Evolutionary conservation across 1,284 basidiomycete species (phyloP).

Genomic region (Laetiporus sulphureus): DNA sequence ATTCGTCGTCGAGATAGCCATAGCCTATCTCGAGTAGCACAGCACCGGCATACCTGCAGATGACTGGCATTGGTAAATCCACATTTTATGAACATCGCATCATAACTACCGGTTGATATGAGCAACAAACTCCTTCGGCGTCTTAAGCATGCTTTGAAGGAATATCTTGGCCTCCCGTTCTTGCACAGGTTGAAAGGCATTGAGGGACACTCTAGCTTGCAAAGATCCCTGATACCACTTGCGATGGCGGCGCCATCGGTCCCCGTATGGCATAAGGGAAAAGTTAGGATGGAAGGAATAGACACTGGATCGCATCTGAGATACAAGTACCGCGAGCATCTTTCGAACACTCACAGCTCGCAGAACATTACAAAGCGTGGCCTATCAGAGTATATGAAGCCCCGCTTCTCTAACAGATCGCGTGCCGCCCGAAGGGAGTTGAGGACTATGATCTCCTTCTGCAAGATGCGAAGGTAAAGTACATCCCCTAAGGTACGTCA

Average conservation of each 20-base stretch:
- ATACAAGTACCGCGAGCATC: too few relatives aligned
- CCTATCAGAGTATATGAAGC: conserved; percentile 38
- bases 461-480: conserved; percentile 12
- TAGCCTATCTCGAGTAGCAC: conserved; percentile 22
- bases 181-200: conserved; percentile 10
- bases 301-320: too few relatives aligned
- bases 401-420: conserved; percentile 43
- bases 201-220: conserved; percentile 15
- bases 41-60: conserved; percentile 17
- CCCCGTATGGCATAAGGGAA: conserved; percentile 17
- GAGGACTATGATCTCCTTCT: conserved; percentile 3
- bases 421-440: conserved; percentile 34
- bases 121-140: background rate
- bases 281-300: background rate
- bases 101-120: background rate
- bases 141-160: background rate
- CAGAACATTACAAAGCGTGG: conserved; percentile 51
- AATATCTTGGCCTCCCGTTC: background rate
- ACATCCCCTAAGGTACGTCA: too few relatives aligned
- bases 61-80: too few relatives aligned
- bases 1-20: conserved; percentile 21
- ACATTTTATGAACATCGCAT: too few relatives aligned
- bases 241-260: conserved; percentile 23
- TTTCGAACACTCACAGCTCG: conserved; percentile 44
- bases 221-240: conserved; percentile 24